Conservation (phyloP, 2,329 filamentous ascomycete species). For the Sclerotinia glacialis region DNA sequence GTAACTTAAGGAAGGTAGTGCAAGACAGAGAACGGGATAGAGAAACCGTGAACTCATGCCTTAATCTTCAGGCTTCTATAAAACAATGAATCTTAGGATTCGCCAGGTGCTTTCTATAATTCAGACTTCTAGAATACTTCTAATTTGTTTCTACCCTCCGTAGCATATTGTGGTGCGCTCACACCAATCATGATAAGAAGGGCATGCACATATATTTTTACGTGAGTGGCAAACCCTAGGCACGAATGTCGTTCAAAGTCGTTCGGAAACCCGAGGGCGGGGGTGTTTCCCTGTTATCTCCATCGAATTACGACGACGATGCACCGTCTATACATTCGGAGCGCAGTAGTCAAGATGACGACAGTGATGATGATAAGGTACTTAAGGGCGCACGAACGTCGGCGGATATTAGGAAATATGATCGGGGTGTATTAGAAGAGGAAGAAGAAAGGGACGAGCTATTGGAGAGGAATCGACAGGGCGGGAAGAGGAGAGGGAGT, state of each 20-base stretch:
- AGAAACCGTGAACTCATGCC: not conserved
- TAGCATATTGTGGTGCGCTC: not conserved
- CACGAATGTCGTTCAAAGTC: slow-evolving; percentile 22
- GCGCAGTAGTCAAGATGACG: slow-evolving; percentile 69
- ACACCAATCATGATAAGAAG: slow-evolving; percentile 7
- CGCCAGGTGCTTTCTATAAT: not conserved
- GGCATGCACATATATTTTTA: not conserved
- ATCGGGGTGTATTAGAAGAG: slow-evolving; percentile 68
- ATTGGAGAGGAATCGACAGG: slow-evolving; percentile 51
- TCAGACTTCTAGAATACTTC: not conserved
- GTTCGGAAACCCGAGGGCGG: slow-evolving; percentile 17
- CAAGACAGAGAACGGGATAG: not conserved
- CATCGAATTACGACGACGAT: slow-evolving; percentile 46
- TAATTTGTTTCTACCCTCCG: not conserved
- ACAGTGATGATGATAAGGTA: slow-evolving; percentile 72
- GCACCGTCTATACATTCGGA: slow-evolving; percentile 61
- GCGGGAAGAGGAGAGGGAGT: slow-evolving; percentile 30
- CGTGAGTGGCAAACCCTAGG: slow-evolving; percentile 1
- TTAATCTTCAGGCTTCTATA: not conserved
- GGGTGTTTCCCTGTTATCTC: slow-evolving; percentile 35
- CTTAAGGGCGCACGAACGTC: slow-evolving; percentile 64
- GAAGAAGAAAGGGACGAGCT: slow-evolving; percentile 69
- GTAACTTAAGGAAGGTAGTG: not conserved
- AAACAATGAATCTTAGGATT: not conserved
- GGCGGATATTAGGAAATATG: slow-evolving; percentile 66